Conservation (phyloP, 495 filamentous ascomycete species). For the Podospora australis region DNA sequence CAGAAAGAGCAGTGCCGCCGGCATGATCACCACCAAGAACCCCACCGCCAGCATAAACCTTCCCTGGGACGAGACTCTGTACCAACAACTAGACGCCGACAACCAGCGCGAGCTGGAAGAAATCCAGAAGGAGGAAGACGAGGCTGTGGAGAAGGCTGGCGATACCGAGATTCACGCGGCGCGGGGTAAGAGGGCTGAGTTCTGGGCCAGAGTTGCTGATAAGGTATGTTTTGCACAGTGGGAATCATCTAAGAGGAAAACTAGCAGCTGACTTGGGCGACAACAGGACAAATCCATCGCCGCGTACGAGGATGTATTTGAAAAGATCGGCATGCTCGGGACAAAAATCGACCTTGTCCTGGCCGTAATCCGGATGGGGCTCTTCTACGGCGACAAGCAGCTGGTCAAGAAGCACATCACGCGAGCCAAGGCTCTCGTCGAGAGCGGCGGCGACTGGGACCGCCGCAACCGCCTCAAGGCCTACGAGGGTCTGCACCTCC, state of each 20-base stretch:
- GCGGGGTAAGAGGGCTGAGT: constrained; percentile 88
- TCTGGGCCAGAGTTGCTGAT: constrained; percentile 88
- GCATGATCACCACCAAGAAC: constrained; percentile 65
- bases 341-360: constrained; percentile 95
- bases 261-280: neutral
- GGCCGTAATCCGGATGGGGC: constrained; percentile 87
- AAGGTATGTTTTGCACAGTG: constrained; percentile 56
- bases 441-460: constrained; percentile 96
- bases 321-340: constrained; percentile 89
- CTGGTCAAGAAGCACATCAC: constrained; percentile 91
- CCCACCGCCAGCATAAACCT: constrained; percentile 56
- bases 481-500: constrained; percentile 89
- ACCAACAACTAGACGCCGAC: constrained; percentile 75
- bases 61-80: constrained; percentile 85
- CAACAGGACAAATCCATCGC: constrained; percentile 83
- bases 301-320: constrained; percentile 83
- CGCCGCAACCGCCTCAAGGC: constrained; percentile 96
- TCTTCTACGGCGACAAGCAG: constrained; percentile 89
- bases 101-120: constrained; percentile 86
- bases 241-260: neutral
- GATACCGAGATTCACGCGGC: constrained; percentile 93
- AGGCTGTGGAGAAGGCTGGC: constrained; percentile 88
- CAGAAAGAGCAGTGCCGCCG: constrained; percentile 56
- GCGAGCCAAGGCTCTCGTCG: constrained; percentile 81
- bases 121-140: constrained; percentile 94